Evolutionary conservation across 2,329 filamentous ascomycete genomes (phyloP).

Genomic region (Venturia oleaginea): DNA sequence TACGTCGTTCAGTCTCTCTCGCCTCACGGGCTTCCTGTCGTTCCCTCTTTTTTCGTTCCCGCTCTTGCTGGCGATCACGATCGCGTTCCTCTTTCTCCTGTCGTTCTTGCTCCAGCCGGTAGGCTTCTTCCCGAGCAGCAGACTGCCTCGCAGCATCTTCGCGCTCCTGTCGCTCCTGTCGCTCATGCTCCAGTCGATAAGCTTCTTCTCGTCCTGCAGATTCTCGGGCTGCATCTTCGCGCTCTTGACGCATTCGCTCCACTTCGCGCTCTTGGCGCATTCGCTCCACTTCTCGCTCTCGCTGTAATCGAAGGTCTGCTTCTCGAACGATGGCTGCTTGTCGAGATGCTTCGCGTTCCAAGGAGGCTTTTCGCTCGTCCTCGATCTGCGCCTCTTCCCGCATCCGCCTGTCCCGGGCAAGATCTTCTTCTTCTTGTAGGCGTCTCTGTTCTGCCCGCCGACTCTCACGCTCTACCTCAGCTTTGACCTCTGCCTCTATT

Average conservation of each 20-base stretch:
- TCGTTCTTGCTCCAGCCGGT: constrained; percentile 8
- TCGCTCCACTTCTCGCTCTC: constrained; percentile 20
- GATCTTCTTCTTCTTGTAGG: constrained; percentile 16
- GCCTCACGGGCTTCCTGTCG: constrained; percentile 13
- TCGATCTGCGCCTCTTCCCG: constrained; percentile 20
- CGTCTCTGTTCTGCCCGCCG: constrained; percentile 13
- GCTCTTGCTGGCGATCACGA: constrained; percentile 6
- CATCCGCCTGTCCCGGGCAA: constrained; percentile 17
- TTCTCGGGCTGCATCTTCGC: constrained; percentile 23
- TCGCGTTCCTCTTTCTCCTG: background rate
- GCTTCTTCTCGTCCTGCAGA: constrained; percentile 16
- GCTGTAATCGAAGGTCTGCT: constrained; percentile 14
- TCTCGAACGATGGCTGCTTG: constrained; percentile 11
- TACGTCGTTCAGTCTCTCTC: constrained; percentile 15
- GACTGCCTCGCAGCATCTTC: constrained; percentile 6
- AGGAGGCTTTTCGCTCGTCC: constrained; percentile 18
- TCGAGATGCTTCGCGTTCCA: constrained; percentile 21
- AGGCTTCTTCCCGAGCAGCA: constrained; percentile 11
- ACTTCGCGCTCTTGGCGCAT: constrained; percentile 19
- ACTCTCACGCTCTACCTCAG: constrained; percentile 13
- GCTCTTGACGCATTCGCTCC: constrained; percentile 25
- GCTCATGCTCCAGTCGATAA: background rate
- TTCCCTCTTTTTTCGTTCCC: background rate
- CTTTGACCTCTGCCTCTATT: constrained; percentile 18
- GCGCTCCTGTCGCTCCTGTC: background rate